Conservation (phyloP, 202 grass and related monocot species). For the Dendrocalamus latiflorus region DNA sequence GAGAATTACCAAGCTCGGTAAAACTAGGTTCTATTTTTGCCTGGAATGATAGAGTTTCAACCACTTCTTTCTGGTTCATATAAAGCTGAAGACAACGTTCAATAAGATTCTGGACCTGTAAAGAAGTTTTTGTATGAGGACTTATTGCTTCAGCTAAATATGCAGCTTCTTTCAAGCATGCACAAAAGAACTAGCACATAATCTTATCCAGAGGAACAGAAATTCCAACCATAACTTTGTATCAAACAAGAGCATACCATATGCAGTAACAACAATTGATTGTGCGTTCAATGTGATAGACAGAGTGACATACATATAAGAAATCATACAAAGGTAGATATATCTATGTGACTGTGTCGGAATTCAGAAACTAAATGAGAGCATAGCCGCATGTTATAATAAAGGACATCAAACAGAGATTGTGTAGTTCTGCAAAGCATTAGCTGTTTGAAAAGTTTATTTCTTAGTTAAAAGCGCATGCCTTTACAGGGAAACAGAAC, state of each 20-base stretch:
- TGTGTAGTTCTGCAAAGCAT: background rate
- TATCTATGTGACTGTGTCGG: background rate
- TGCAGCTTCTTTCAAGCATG: slow-evolving; percentile 5
- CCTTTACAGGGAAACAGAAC: background rate
- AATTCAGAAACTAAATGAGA: slow-evolving; percentile 9
- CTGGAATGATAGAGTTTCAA: too few species aligned
- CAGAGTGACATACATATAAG: background rate
- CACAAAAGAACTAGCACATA: background rate
- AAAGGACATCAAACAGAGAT: background rate
- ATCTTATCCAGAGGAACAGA: background rate
- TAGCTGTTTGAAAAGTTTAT: background rate
- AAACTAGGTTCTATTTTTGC: too few species aligned
- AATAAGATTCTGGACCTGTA: slow-evolving; percentile 96
- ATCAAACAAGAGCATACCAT: background rate
- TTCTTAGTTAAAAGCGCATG: background rate
- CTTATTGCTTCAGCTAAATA: slow-evolving; percentile 6
- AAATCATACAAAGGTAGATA: slow-evolving; percentile 4
- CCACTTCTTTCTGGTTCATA: too few species aligned
- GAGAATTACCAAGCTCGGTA: too few species aligned
- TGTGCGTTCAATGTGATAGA: background rate
- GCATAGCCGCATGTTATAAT: background rate
- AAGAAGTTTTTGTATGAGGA: slow-evolving; percentile 27
- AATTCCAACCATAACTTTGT: background rate
- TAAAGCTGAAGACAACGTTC: too few species aligned
- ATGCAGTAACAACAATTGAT: background rate